Evolutionary conservation across 139 green algal genomes (phyloP), one percentile per base, ranked within the genome.

Genomic region (Auxenochlorella protothecoides): DNA sequence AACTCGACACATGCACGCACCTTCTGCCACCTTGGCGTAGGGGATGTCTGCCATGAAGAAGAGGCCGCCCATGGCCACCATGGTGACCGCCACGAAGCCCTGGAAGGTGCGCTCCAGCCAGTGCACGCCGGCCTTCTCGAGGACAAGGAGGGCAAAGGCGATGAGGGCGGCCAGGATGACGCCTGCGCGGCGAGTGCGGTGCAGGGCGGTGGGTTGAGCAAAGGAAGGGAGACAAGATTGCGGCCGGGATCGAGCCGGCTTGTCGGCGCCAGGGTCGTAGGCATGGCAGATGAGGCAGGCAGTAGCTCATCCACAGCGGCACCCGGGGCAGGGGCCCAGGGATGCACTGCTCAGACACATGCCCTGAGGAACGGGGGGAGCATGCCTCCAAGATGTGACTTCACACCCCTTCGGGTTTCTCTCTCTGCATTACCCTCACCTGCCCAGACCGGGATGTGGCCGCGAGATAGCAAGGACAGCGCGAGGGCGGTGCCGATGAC

Each of bases 401-500:
- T 44, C 27, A 44, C 27, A 44, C 0, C 27, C 27, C 27, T 44
- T 44, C 27, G 27, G 27, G 27, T 44, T 44, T 44, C 27, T 44
- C 27, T 44, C 27, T 44, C 27, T 44, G 27, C 27, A 44, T 44
- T 44, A 44, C 27, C 27, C 27, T 44, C 70, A 11, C 75, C 75
- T 53, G 73, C 82, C 85, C 84, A 94, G 63, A 96, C 79, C 54
- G 88, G 87, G 6, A 93, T 63, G 2, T 13, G 27, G 6, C 90
- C 88, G 6, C 77, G 52, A 54, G 76, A 84, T 14, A 96, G 84
- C 70, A 96, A 68, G n/a, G 72, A 76, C 59, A 96, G 73, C 2
- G 91, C 91, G 59, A 96, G 90, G 16, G 91, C 86, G 14, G 77
- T 85, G 15, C 89, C 89, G 15, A 94, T 89, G 3, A 94, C 89